phyloP scores from a whole-genome alignment of 805 yeast species.

The Komagataella populi region DNA sequence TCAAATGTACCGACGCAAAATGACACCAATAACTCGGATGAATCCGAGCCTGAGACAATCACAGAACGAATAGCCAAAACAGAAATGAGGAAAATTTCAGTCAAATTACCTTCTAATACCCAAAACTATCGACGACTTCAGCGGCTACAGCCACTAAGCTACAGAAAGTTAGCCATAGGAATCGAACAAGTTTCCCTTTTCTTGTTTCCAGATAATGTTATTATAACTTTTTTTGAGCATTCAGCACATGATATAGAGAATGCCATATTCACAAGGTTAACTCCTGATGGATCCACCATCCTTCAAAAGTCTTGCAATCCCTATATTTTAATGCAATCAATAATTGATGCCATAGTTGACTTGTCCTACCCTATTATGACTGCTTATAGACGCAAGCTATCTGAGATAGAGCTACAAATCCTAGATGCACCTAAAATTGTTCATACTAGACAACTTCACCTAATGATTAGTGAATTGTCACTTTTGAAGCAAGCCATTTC shows the following conservation, averaged over 20 bases:
- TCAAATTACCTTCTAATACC: constrained; percentile 10
- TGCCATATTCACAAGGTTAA: constrained; percentile 35
- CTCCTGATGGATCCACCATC: constrained; percentile 26
- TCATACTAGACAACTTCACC: constrained; percentile 38
- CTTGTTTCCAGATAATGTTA: constrained; percentile 27
- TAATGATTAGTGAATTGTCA: constrained; percentile 39
- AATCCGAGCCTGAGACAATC: constrained; percentile 5
- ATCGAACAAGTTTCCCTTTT: constrained; percentile 44
- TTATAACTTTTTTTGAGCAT: constrained; percentile 44
- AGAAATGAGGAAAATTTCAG: constrained; percentile 20
- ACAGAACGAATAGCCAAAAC: constrained; percentile 10
- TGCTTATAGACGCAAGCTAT: constrained; percentile 33
- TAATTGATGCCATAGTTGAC: constrained; percentile 42
- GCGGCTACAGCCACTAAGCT: constrained; percentile 30
- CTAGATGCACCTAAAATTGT: constrained; percentile 32
- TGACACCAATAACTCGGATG: neutral
- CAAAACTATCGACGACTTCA: constrained; percentile 17
- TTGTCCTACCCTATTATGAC: constrained; percentile 36
- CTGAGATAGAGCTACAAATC: constrained; percentile 38
- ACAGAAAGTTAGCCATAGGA: constrained; percentile 29
- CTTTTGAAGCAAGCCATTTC: constrained; percentile 29
- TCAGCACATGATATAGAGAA: constrained; percentile 37
- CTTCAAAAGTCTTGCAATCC: constrained; percentile 38
- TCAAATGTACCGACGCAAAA: neutral
- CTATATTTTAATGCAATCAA: constrained; percentile 36